phyloP scores from a whole-genome alignment of 805 yeast species.

The Saturnispora ahearnii region DNA sequence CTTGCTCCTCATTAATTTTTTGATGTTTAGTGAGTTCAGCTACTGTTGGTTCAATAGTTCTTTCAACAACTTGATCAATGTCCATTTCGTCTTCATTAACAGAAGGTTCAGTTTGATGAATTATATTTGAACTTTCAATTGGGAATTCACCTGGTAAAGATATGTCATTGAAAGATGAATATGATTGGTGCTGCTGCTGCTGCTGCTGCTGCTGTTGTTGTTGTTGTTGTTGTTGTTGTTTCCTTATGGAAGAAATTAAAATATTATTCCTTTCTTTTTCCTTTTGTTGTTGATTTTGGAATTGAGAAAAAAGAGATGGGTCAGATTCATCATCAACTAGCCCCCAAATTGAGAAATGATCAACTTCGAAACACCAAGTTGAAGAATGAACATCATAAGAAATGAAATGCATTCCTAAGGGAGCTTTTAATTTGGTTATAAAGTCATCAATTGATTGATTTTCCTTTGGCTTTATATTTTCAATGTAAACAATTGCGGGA shows the following conservation, averaged over 20 bases:
- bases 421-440: constrained; percentile 40
- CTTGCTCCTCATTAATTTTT: constrained; percentile 1
- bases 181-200: constrained; percentile 2
- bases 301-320: constrained; percentile 31
- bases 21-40: constrained; percentile 7
- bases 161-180: constrained; percentile 3
- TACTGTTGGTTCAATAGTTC: constrained; percentile 7
- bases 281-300: constrained; percentile 21
- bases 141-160: constrained; percentile 16
- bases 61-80: neutral
- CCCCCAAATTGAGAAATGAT: constrained; percentile 95
- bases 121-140: neutral
- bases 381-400: constrained; percentile 72
- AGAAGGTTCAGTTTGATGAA: neutral
- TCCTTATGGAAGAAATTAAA: neutral
- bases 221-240: neutral
- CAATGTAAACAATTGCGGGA: constrained; percentile 65
- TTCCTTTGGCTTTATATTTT: constrained; percentile 34
- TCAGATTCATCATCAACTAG: constrained; percentile 60
- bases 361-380: constrained; percentile 71
- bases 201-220: neutral
- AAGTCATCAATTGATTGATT: constrained; percentile 4
- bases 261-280: constrained; percentile 14
- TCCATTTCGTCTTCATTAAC: neutral
- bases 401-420: constrained; percentile 67